A percentile compares a stretch with the other conserved stretches of the same genome.
Conservation (phyloP, 148 eudicot genomes). For the Fagopyrum tataricum region DNA sequence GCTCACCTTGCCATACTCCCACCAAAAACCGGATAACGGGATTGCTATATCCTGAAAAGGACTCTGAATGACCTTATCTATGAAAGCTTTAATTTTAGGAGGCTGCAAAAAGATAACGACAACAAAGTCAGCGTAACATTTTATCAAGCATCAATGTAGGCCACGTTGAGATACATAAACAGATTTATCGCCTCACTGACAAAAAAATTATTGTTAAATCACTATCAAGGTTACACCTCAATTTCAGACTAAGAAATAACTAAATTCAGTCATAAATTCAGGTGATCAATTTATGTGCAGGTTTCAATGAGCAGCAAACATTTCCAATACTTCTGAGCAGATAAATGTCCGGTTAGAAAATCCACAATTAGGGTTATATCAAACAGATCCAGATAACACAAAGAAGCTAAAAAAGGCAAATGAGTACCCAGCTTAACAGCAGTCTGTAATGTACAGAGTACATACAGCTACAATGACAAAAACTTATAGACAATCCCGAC, state of each 20-base stretch:
- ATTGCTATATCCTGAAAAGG: slow-evolving; percentile 15
- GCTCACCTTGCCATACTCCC: slow-evolving; percentile 13
- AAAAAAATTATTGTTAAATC: background rate
- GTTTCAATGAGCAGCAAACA: background rate
- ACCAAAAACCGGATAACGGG: slow-evolving; percentile 12
- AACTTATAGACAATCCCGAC: background rate
- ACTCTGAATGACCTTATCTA: slow-evolving; percentile 16
- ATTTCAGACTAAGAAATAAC: background rate
- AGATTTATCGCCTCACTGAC: background rate
- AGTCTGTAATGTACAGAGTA: background rate
- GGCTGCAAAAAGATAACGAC: slow-evolving; percentile 12
- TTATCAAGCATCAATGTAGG: background rate
- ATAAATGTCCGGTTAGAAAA: background rate
- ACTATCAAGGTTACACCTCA: background rate
- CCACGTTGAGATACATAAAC: background rate
- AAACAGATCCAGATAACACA: background rate
- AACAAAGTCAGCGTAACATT: background rate
- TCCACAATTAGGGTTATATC: background rate
- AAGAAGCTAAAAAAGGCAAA: background rate
- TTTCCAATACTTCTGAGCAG: background rate
- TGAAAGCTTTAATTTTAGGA: slow-evolving; percentile 14
- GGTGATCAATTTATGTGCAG: background rate
- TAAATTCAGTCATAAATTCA: background rate
- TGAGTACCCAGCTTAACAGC: background rate
- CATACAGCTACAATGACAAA: background rate